These are phyloP conservation scores for Populus hybrid DNA, from an alignment of 441 rosid genomes.

Conservation along the genomic window DNA sequence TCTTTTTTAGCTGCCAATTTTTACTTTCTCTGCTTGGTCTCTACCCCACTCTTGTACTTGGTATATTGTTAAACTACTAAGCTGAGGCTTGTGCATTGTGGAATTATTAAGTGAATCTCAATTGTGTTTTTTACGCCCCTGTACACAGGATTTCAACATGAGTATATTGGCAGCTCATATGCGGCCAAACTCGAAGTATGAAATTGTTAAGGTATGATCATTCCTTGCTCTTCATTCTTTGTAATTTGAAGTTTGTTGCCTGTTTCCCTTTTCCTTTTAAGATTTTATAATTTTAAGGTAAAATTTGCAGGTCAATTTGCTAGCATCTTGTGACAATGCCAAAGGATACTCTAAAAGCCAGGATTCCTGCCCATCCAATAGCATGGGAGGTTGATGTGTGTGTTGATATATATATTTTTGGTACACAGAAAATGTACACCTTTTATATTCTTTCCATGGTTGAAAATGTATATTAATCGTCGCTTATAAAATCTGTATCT, in stretches of 20 bases:
- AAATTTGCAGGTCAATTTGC: conserved; percentile 67
- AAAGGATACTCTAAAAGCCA: conserved; percentile 40
- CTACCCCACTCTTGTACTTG: background rate
- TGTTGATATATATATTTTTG: rapidly evolving
- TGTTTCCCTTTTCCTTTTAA: background rate
- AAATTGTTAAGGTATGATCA: conserved; percentile 85
- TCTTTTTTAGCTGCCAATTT: background rate
- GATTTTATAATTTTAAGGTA: conserved; percentile 3
- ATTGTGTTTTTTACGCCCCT: background rate
- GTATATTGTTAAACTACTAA: background rate
- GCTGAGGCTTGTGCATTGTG: background rate
- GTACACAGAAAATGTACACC: background rate
- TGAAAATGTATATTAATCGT: background rate
- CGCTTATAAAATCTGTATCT: background rate
- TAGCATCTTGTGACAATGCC: conserved; percentile 49
- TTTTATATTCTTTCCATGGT: background rate
- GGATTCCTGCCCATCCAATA: conserved; percentile 38
- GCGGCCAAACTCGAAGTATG: conserved; percentile 79
- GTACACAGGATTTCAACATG: conserved; percentile 78
- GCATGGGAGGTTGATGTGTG: conserved; percentile 67
- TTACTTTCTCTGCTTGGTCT: background rate
- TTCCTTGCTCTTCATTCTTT: background rate
- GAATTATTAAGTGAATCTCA: background rate
- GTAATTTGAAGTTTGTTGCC: background rate
- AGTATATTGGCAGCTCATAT: conserved; percentile 85